Base-by-base conservation (phyloP, 345 rosid genomes). In the Syzygium jambos region DNA sequence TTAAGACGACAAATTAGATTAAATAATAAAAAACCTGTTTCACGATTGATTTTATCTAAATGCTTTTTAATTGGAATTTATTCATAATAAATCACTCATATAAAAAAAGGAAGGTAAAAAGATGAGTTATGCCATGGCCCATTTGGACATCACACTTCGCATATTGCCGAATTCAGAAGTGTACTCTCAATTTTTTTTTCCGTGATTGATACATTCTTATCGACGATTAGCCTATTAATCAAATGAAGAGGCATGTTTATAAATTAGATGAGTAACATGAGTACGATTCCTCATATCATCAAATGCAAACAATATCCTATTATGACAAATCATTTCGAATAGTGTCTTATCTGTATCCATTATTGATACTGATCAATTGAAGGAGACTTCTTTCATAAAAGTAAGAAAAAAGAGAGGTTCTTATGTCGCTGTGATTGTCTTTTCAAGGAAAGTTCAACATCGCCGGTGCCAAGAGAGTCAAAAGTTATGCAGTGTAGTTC, bases 291-390 rank as follows among this genome's bases (percentile, higher is more conserved):
- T 13, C 0, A 0, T 25, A 61, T n/a, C 8, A 61, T n/a, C 6
- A n/a, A 30, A 61, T 61, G 17, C n/a, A n/a, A 61, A 61, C 17
- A n/a, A 61, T n/a, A 2, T n/a, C 0, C 2, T n/a, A 61, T n/a
- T 3, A 6, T n/a, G 19, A 52, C 1, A 52, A 14, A 12, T 52
- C 54, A 52, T 15, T 15, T 52, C 54, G 1, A 52, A 13, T 52
- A 1, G 16, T 52, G 17, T n/a, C 34, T 61, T 61, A n/a, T 61
- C 15, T 6, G 73, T 6, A 61, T n/a, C 19, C 29, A 61, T 12
- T 6, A n/a, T 0, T 0, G 0, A 61, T 1, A n/a, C 17, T 0
- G 34, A 13, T n/a, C 1, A n/a, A 61, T 61, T 0, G 34, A 61
- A 61, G n/a, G 73, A 61, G 73, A 61, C 2, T n/a, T 61, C n/a